A percentile compares a stretch with the other conserved stretches of the same genome.
Evolutionary conservation across 2,329 filamentous ascomycete species (phyloP).

Genomic region (Talaromyces funiculosus): DNA sequence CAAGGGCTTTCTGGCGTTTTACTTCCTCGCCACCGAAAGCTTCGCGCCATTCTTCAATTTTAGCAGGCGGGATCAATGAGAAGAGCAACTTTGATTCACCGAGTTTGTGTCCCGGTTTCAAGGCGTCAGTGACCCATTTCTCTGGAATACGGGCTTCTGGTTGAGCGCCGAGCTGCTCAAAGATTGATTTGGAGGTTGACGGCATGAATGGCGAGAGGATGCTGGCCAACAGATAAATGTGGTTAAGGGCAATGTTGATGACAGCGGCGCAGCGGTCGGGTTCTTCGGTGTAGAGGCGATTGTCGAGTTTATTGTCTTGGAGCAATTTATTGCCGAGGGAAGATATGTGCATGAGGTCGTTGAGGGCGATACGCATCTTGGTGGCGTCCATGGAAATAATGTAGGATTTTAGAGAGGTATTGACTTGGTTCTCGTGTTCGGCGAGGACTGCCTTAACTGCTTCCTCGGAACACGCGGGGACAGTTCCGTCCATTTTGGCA

Average conservation of each 20-base stretch:
- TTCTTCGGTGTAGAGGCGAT: conserved; percentile 54
- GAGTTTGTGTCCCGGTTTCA: conserved; percentile 72
- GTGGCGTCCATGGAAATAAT: conserved; percentile 55
- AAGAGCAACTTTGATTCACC: conserved; percentile 77
- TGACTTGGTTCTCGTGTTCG: conserved; percentile 44
- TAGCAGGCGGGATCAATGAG: conserved; percentile 72
- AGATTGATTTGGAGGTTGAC: conserved; percentile 67
- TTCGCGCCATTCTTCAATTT: conserved; percentile 76
- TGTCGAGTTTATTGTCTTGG: conserved; percentile 58
- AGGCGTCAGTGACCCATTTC: conserved; percentile 54
- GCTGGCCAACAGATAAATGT: conserved; percentile 73
- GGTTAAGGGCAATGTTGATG: conserved; percentile 74
- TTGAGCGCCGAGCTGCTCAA: conserved; percentile 64
- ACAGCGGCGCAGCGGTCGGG: conserved; percentile 56
- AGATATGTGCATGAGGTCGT: conserved; percentile 52
- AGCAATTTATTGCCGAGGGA: conserved; percentile 56
- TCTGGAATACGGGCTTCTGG: conserved; percentile 56
- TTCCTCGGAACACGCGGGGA: conserved; percentile 36
- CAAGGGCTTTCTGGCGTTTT: conserved; percentile 62
- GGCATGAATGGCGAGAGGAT: conserved; percentile 82
- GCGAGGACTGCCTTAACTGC: conserved; percentile 23
- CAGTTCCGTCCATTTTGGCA: conserved; percentile 17
- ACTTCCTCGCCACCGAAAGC: conserved; percentile 65
- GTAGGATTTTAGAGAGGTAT: conserved; percentile 51
- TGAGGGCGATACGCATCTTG: conserved; percentile 53